Evolutionary conservation across 176 grass and related monocot genomes (phyloP).

Genomic region (Juncus effusus): DNA sequence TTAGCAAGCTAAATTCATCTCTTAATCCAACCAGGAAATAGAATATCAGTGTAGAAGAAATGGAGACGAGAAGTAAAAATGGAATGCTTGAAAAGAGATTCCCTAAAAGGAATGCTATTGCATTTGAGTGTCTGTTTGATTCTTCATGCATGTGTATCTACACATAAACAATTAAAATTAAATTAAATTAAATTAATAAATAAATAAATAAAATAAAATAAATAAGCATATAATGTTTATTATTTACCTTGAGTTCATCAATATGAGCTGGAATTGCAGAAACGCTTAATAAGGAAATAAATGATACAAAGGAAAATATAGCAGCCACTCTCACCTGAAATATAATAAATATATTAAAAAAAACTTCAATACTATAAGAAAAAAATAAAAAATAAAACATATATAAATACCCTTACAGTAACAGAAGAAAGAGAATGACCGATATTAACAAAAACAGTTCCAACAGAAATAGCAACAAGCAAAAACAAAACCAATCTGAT

Average conservation of each 20-base stretch:
- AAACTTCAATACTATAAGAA: neutral
- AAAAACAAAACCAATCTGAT: constrained; percentile 70
- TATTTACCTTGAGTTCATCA: constrained; percentile 67
- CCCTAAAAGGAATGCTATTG: constrained; percentile 69
- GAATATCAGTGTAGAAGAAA: constrained; percentile 66
- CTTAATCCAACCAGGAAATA: constrained; percentile 87
- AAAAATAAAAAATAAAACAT: neutral
- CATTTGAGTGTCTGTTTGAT: constrained; percentile 62
- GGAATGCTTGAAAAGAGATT: constrained; percentile 78
- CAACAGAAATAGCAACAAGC: constrained; percentile 62
- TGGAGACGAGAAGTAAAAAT: constrained; percentile 75
- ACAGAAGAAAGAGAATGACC: constrained; percentile 94
- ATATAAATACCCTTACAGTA: constrained; percentile 37
- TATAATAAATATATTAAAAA: constrained; percentile 20
- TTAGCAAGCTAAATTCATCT: constrained; percentile 74
- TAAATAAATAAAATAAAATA: neutral
- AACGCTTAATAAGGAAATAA: constrained; percentile 75
- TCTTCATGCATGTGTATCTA: constrained; percentile 80
- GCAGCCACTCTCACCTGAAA: constrained; percentile 75
- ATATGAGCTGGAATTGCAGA: constrained; percentile 89
- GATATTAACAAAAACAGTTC: constrained; percentile 68
- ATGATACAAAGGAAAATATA: constrained; percentile 77
- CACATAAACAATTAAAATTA: constrained; percentile 13
- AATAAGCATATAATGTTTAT: neutral
- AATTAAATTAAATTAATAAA: neutral